These are phyloP conservation scores for Fusarium multiceps DNA, from an alignment of 2,329 filamentous ascomycete species.

Conservation along the genomic window DNA sequence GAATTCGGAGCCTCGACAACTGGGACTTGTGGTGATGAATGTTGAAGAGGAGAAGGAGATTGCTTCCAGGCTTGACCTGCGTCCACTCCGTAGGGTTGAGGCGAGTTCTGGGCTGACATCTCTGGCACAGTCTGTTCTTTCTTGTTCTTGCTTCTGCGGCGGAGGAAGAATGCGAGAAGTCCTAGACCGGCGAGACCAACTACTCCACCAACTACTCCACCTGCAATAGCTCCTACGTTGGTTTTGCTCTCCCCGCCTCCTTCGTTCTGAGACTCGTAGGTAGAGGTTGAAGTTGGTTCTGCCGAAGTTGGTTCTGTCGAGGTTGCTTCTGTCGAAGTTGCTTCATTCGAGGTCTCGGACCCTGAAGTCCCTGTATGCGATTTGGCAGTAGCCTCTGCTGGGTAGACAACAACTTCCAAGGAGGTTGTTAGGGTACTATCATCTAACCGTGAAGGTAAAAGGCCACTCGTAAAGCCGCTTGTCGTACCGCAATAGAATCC, in stretches of 20 bases:
- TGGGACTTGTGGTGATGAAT: neutral
- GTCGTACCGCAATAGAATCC: conserved; percentile 14
- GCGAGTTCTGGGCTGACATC: conserved; percentile 2
- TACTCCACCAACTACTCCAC: conserved; percentile 32
- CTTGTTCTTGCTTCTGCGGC: conserved; percentile 29
- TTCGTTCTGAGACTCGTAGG: neutral
- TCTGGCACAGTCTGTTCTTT: neutral
- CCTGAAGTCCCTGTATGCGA: neutral
- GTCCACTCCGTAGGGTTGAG: conserved; percentile 6
- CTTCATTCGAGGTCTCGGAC: neutral
- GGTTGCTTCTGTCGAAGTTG: neutral
- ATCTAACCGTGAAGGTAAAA: conserved; percentile 6
- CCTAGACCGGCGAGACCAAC: conserved; percentile 12
- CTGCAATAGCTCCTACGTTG: conserved; percentile 25
- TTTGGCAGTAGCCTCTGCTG: conserved; percentile 3
- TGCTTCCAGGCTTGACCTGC: conserved; percentile 20
- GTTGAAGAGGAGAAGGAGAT: neutral
- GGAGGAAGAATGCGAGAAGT: conserved; percentile 24
- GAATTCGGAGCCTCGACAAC: conserved; percentile 25
- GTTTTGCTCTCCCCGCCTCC: neutral
- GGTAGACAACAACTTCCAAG: conserved; percentile 8
- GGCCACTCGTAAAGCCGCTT: conserved; percentile 20
- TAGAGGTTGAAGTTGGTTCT: neutral
- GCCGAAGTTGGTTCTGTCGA: neutral
- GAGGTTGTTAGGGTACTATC: neutral